Evolutionary conservation across 305 asterid species (phyloP), one percentile per base, ranked within the genome.

Genomic region (Fraxinus albicans): DNA sequence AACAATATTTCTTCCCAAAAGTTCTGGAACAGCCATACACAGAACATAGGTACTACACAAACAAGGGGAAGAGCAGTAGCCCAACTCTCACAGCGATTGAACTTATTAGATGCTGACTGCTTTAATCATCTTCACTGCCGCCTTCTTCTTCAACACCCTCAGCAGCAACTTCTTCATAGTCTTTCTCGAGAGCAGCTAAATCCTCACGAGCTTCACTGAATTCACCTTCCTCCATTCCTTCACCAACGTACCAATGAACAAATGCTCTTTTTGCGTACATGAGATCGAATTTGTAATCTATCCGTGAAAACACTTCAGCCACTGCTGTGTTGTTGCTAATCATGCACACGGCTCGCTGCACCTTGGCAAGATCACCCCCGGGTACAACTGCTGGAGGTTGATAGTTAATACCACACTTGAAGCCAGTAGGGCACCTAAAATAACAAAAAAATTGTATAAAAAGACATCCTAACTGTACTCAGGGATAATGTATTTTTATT

Each of bases 301-400:
- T 91, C 69, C 93, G 90, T 25, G 91, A 91, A 69, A 91, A 91
- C 79, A 91, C 94, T 83, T 91, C 94, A 0, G 92, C 93, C 60
- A 91, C 93, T 8, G 93, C 94, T 12, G 94, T 91, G 86, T 90
- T 91, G 88, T 91, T 91, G 86, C 94, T 91, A 77, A 91, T 91
- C 94, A 91, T 91, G 91, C 94, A 91, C 81, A 91, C 92, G 1
- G 93, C 94, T 27, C 94, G 86, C 69, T 91, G 94, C 65, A 90
- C 94, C 78, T 86, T 90, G 50, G 93, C 93, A 53, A 91, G 92
- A 84, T 91, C 94, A 9, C 92, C 94, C 8, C 91, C 93, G 5
- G 94, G 94, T 19, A 91, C 94, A 50, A 90, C 91, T 15, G 94
- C 83, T 35, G 94, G 94, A 75, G 94, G 92, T 81, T 91, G 93